These are phyloP conservation scores for Angophora floribunda DNA, from an alignment of 345 rosid genomes.

Conservation along the genomic window DNA sequence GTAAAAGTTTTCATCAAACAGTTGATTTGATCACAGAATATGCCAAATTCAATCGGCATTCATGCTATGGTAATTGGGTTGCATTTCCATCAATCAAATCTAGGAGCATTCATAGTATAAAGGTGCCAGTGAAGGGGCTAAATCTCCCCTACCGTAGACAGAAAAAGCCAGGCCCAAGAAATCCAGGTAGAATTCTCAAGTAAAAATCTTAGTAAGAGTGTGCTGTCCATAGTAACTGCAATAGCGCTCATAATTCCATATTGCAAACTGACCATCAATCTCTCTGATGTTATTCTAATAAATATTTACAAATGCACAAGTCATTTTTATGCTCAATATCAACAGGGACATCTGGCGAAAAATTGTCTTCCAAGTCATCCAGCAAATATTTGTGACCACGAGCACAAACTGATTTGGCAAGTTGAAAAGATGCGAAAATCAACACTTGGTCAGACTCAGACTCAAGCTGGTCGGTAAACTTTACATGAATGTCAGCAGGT, in stretches of 20 bases:
- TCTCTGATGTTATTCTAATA: not conserved
- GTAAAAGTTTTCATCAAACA: not conserved
- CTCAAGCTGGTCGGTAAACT: not conserved
- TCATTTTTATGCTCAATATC: not conserved
- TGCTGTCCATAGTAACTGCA: not conserved
- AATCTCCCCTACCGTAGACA: not conserved
- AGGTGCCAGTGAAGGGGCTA: not conserved
- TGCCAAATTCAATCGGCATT: not conserved
- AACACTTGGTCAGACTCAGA: not conserved
- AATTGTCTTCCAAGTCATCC: not conserved
- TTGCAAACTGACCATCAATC: not conserved
- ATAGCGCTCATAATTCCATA: not conserved
- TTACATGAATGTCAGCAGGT: not conserved
- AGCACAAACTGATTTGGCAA: not conserved
- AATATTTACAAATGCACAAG: not conserved
- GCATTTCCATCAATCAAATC: not conserved
- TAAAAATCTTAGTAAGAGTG: not conserved
- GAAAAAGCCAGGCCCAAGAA: not conserved
- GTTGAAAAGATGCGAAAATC: not conserved
- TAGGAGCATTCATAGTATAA: not conserved
- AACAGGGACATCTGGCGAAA: not conserved
- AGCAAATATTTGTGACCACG: not conserved
- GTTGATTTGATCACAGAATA: not conserved
- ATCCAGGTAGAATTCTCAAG: not conserved
- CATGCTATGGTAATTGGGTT: not conserved